Conservation (phyloP, 305 asterid genomes). For the Fraxinus dipetala region DNA sequence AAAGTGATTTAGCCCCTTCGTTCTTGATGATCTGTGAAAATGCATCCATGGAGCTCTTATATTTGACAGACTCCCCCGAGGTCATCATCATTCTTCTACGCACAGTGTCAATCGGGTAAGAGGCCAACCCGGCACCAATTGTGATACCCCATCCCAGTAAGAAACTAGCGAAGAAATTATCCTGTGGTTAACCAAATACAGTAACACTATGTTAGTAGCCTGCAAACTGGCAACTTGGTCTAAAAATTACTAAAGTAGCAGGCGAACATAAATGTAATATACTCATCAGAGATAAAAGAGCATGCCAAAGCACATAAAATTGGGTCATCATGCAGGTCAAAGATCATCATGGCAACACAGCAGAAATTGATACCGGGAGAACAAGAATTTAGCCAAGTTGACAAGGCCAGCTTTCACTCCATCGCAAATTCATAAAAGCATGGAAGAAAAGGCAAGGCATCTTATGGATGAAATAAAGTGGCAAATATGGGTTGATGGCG, state of each 20-base stretch:
- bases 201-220: neutral
- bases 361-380: neutral
- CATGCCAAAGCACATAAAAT: neutral
- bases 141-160: slow-evolving; percentile 21
- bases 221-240: neutral
- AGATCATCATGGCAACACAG: neutral
- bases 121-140: slow-evolving; percentile 18
- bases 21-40: slow-evolving; percentile 12
- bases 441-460: neutral
- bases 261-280: neutral
- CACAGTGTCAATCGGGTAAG: slow-evolving; percentile 3
- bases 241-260: neutral
- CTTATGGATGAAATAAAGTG: neutral
- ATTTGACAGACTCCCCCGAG: slow-evolving; percentile 10
- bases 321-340: neutral
- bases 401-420: neutral
- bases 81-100: slow-evolving; percentile 16
- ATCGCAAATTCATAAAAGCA: neutral
- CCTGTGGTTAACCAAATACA: neutral
- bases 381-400: neutral
- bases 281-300: neutral
- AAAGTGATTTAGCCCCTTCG: slow-evolving; percentile 14
- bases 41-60: slow-evolving; percentile 12
- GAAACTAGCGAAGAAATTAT: slow-evolving; percentile 17
- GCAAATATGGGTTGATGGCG: neutral